phyloP scores from a whole-genome alignment of 176 grass and related monocot species.

The Rhynchospora breviuscula region DNA sequence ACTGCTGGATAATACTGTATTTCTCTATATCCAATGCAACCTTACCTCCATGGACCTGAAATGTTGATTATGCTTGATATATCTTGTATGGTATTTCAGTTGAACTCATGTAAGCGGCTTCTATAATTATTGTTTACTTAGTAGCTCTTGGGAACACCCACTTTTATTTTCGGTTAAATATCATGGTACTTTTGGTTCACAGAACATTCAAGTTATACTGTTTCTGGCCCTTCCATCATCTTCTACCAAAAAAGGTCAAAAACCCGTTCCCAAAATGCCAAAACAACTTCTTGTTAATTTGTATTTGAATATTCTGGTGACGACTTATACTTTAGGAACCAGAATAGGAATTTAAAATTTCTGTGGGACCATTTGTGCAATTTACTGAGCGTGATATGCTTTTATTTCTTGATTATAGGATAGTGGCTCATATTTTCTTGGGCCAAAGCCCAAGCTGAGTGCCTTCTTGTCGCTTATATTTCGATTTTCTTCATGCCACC shows the following conservation, averaged over 20 bases:
- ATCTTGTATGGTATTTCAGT: background rate
- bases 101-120: background rate
- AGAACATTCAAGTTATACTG: background rate
- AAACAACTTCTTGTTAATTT: background rate
- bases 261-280: background rate
- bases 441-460: slow-evolving; percentile 87
- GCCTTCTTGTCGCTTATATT: slow-evolving; percentile 97
- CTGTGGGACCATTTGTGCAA: background rate
- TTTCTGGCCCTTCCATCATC: background rate
- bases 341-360: background rate
- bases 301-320: background rate
- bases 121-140: background rate
- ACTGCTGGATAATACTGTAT: background rate
- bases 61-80: background rate
- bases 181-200: background rate
- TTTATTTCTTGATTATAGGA: slow-evolving; percentile 54
- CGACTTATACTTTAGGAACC: background rate
- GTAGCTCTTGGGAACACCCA: background rate
- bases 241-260: background rate
- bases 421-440: slow-evolving; percentile 81
- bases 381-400: background rate
- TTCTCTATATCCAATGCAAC: background rate
- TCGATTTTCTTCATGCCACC: slow-evolving; percentile 96
- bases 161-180: background rate
- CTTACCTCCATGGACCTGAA: background rate